These are phyloP conservation scores for Alternaria atra DNA, from an alignment of 2,329 filamentous ascomycete species.

Conservation along the genomic window DNA sequence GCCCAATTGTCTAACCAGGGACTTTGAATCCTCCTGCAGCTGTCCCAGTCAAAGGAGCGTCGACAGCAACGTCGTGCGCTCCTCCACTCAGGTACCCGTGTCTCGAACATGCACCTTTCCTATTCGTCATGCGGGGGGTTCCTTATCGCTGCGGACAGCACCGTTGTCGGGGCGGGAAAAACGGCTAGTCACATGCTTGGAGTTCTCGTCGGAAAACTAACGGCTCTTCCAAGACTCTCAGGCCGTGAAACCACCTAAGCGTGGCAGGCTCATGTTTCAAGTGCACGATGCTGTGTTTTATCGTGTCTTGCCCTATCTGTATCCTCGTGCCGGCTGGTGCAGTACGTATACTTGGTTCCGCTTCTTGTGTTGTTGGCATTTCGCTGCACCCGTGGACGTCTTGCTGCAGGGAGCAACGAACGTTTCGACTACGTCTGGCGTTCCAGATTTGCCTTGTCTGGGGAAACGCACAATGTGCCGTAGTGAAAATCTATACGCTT, in stretches of 20 bases:
- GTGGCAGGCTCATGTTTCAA: conserved; percentile 37
- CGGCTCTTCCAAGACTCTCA: conserved; percentile 16
- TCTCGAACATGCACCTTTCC: conserved; percentile 11
- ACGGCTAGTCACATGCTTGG: conserved; percentile 17
- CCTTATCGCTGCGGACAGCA: conserved; percentile 6
- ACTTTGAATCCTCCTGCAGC: conserved; percentile 23
- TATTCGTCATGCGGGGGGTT: conserved; percentile 1
- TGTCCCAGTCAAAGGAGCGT: conserved; percentile 11
- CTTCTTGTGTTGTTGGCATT: conserved; percentile 1
- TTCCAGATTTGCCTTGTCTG: conserved; percentile 5
- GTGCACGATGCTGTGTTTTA: conserved; percentile 28
- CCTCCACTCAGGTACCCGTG: conserved; percentile 31
- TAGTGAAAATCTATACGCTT: not conserved
- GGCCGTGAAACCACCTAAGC: conserved; percentile 25
- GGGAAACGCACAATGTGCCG: not conserved
- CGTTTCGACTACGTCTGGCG: conserved; percentile 13
- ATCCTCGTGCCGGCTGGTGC: conserved; percentile 3
- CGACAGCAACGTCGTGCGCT: conserved; percentile 14
- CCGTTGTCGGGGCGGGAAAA: conserved; percentile 11
- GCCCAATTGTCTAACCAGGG: conserved; percentile 24
- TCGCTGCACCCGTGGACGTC: not conserved
- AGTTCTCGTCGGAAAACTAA: conserved; percentile 20
- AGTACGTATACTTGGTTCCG: conserved; percentile 1
- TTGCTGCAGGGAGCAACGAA: not conserved
- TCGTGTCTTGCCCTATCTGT: conserved; percentile 24